Evolutionary conservation across 1,139 yeast species (phyloP).

Genomic region (Blastobotrys proliferans): DNA sequence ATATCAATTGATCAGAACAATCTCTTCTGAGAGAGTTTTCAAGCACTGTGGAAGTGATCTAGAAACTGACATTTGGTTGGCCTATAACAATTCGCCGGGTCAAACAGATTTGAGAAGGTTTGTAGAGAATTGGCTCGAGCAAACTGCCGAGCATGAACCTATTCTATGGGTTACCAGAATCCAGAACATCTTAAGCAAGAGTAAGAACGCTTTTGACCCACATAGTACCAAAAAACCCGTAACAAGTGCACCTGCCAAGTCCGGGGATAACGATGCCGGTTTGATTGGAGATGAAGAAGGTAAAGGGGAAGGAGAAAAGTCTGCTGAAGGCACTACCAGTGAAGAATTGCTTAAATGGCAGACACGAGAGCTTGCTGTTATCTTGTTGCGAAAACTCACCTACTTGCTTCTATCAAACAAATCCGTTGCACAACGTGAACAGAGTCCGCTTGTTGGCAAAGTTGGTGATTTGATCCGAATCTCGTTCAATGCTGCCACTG

Average conservation of each 20-base stretch:
- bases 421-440: conserved; percentile 36
- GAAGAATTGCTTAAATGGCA: conserved; percentile 68
- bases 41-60: conserved; percentile 31
- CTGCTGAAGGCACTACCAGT: conserved; percentile 18
- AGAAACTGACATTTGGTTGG: conserved; percentile 38
- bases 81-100: conserved; percentile 33
- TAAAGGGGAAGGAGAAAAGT: conserved; percentile 32
- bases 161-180: conserved; percentile 37
- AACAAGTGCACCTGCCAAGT: conserved; percentile 12
- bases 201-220: conserved; percentile 24
- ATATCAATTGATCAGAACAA: conserved; percentile 35
- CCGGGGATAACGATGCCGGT: conserved; percentile 12
- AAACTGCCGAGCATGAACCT: conserved; percentile 31
- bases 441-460: conserved; percentile 41
- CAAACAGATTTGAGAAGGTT: conserved; percentile 29
- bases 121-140: conserved; percentile 36
- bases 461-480: conserved; percentile 73
- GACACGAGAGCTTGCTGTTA: conserved; percentile 59
- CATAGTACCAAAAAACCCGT: conserved; percentile 33
- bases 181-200: conserved; percentile 34
- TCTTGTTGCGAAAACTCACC: conserved; percentile 52
- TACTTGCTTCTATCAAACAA: conserved; percentile 41
- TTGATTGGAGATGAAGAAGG: conserved; percentile 43
- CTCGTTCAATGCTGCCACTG: conserved; percentile 81
- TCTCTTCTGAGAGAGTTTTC: conserved; percentile 31